Evolutionary conservation across 306 rosid genomes (phyloP).

Genomic region (Lagenaria siceraria): DNA sequence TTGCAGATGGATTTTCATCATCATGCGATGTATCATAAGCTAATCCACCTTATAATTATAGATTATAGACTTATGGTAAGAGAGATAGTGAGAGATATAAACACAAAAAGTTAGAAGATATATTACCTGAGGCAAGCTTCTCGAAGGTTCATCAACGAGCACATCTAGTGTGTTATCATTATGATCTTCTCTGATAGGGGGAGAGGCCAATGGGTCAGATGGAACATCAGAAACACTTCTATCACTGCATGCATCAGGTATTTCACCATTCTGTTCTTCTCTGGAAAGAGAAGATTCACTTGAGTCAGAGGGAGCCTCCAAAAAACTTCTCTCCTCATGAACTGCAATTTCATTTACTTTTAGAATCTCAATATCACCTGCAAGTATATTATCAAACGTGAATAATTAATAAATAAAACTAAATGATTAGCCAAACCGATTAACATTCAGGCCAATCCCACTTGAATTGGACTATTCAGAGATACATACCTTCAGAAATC

Average conservation of each 20-base stretch:
- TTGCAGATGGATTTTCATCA: not conserved
- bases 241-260: constrained; percentile 23
- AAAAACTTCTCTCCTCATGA: constrained; percentile 20
- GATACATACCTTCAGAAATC: constrained; percentile 45
- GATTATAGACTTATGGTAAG: not conserved
- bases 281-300: constrained; percentile 13
- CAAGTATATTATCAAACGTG: constrained; percentile 12
- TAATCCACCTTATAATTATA: not conserved
- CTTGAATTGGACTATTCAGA: constrained; percentile 3
- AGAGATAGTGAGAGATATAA: not conserved
- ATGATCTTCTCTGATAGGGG: constrained; percentile 20
- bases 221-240: constrained; percentile 25
- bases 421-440: not conserved
- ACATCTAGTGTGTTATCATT: constrained; percentile 19
- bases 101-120: constrained; percentile 11
- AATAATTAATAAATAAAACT: constrained; percentile 4
- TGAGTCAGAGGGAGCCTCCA: constrained; percentile 32
- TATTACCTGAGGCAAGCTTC: constrained; percentile 41
- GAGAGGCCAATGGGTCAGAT: constrained; percentile 22
- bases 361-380: constrained; percentile 34
- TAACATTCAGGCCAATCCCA: not conserved
- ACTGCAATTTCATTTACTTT: constrained; percentile 15
- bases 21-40: not conserved
- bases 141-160: constrained; percentile 22
- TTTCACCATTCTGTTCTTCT: constrained; percentile 28